Evolutionary conservation across 179 eudicot genomes (phyloP).

Genomic region (Carnegiea gigantea): DNA sequence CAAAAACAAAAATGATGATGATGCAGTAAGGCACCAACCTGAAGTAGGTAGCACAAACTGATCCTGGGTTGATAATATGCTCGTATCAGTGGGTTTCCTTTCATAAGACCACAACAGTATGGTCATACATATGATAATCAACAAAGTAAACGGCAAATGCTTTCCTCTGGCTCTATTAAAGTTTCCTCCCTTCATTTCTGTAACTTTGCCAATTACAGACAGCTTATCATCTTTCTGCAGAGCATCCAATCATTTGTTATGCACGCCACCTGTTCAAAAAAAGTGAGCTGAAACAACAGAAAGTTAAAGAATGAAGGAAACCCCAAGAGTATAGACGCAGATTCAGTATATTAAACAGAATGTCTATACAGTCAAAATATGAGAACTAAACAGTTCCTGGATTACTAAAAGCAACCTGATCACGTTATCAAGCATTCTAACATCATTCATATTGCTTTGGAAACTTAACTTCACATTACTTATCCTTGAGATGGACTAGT

Average conservation of each 20-base stretch:
- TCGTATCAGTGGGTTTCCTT: conserved; percentile 35
- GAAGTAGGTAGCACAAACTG: conserved; percentile 37
- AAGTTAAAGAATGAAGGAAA: not conserved
- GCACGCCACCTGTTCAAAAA: conserved; percentile 12
- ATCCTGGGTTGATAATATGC: conserved; percentile 28
- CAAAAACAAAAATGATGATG: conserved; percentile 2
- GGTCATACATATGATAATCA: conserved; percentile 39
- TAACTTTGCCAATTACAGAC: conserved; percentile 18
- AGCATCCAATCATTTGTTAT: conserved; percentile 4
- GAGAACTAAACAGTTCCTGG: not conserved
- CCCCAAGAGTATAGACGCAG: not conserved
- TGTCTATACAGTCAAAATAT: not conserved
- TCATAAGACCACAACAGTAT: conserved; percentile 43
- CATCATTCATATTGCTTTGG: not conserved
- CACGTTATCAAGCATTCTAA: not conserved
- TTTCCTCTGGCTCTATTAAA: conserved; percentile 38
- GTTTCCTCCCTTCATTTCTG: conserved; percentile 42
- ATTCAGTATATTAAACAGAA: not conserved
- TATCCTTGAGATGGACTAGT: not conserved
- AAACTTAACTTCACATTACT: not conserved
- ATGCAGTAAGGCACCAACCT: conserved; percentile 28
- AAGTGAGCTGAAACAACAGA: conserved; percentile 10
- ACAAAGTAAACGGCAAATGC: conserved; percentile 34
- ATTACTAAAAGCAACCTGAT: not conserved
- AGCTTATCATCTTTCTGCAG: conserved; percentile 22